Base-by-base conservation (phyloP, 2,329 filamentous ascomycete species). In the Trichophyton rubrum region DNA sequence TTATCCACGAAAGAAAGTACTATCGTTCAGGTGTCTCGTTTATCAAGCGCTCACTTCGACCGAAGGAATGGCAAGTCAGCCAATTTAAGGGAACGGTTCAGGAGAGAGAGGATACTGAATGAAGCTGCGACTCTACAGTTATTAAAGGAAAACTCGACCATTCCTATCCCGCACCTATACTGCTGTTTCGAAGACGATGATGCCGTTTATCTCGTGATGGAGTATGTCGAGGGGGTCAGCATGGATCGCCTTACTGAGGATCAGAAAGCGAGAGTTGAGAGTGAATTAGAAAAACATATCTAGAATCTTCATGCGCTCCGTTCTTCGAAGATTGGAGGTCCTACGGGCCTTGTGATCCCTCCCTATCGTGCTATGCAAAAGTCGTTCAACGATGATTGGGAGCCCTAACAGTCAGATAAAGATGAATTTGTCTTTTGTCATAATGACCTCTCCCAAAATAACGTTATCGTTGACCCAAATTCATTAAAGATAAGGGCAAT, bases 1-100 rank as follows among this genome's bases (percentile, higher is more conserved):
- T 64, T 20, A 65, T 63, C 24, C 40, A 59, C 1, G 65, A 66
- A 49, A 59, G 65, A 40, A 65, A 66, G 51, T 64, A 66, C 57
- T 66, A 65, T 43, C 60, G 61, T 20, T 56, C 59, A 1, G 62
- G 60, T 33, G 45, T 59, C 20, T 24, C 62, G 17, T 65, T 59
- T 49, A 53, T 65, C 41, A 66, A 66, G 56, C 60, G 65, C n/a
- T 63, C 58, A 9, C 62, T 66, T 22, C 64, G 64, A 45, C 65
- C 61, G 5, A 55, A 38, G 40, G 64, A 66, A 64, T 66, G 65
- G 64, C 61, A 66, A 40, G 38, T 60, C 17, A 62, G 62, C 61
- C 49, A 20, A 20, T 20, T 49, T 7, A 20, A 22, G 20, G 45
- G 45, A 11, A 49, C 45, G 8, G 9, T 61, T 22, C 40, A 58